Conservation (phyloP, 768 basidiomycete species). For the Tricholoma sp. region DNA sequence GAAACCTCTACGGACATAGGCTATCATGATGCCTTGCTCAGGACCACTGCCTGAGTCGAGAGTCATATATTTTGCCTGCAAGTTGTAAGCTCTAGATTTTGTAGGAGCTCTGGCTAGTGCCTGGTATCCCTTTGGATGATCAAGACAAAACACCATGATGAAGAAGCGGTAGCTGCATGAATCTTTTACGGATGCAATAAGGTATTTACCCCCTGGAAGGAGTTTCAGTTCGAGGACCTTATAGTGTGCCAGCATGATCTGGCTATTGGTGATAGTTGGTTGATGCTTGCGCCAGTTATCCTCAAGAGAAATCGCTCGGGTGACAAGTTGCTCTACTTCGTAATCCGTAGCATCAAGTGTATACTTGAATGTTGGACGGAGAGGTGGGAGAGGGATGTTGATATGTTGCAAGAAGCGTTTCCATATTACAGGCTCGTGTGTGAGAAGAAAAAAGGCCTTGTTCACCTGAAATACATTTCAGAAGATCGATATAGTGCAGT, state of each 20-base stretch:
- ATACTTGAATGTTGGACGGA: constrained; percentile 55
- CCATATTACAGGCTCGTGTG: constrained; percentile 67
- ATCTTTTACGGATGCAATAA: constrained; percentile 56
- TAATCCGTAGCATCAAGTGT: constrained; percentile 29
- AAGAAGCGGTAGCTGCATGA: constrained; percentile 38
- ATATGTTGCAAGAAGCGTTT: constrained; percentile 54
- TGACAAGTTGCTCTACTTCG: constrained; percentile 55
- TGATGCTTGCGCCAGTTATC: constrained; percentile 48
- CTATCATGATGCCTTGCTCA: constrained; percentile 49
- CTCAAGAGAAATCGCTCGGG: constrained; percentile 54
- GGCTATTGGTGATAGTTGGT: constrained; percentile 27
- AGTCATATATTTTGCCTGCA: constrained; percentile 59
- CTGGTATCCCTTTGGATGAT: constrained; percentile 42
- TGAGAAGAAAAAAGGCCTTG: constrained; percentile 55
- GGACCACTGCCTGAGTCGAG: constrained; percentile 22
- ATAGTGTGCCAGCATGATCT: constrained; percentile 25
- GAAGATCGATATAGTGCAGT: neutral
- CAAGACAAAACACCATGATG: constrained; percentile 50
- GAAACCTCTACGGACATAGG: constrained; percentile 40
- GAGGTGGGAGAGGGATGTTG: constrained; percentile 51
- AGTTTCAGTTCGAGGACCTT: constrained; percentile 48
- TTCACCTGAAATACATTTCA: constrained; percentile 38
- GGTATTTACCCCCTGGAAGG: constrained; percentile 64
- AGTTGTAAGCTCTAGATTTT: constrained; percentile 45
- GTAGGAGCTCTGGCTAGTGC: constrained; percentile 47